A percentile compares a stretch with the other conserved stretches of the same genome.
Evolutionary conservation across 768 basidiomycete species (phyloP).

Genomic region (Boletus eberwhitei): DNA sequence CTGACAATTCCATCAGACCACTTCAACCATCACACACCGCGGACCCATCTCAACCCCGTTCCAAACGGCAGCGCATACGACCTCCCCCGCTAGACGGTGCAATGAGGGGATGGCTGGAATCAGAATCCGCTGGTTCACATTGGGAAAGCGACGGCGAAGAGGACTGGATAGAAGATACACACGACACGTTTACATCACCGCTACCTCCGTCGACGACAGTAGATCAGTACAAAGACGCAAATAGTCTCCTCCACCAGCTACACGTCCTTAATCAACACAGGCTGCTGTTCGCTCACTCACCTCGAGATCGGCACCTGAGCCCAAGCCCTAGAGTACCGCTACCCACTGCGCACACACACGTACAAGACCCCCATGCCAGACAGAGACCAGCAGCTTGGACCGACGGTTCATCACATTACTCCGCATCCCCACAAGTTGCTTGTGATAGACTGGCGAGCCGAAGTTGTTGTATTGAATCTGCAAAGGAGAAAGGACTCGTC

Average conservation of each 20-base stretch:
- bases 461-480: neutral
- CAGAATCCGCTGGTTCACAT: constrained; percentile 6
- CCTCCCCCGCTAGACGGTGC: constrained; percentile 54
- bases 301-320: constrained; percentile 9
- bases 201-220: constrained; percentile 8
- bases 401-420: constrained; percentile 6
- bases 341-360: neutral
- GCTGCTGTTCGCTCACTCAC: constrained; percentile 36
- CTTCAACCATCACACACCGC: constrained; percentile 6
- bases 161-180: constrained; percentile 33
- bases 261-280: constrained; percentile 69
- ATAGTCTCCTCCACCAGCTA: constrained; percentile 65
- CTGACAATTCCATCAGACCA: constrained; percentile 10
- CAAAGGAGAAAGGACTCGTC: constrained; percentile 16
- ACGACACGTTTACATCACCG: constrained; percentile 31
- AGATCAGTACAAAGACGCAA: constrained; percentile 55
- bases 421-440: neutral
- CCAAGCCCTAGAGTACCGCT: neutral
- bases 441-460: neutral
- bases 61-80: constrained; percentile 53
- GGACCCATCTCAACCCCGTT: constrained; percentile 26
- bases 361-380: neutral
- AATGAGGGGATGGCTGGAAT: constrained; percentile 42
- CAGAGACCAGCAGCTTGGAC: neutral
- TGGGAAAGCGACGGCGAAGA: constrained; percentile 30